Percentiles rank a stretch among this genome's conserved stretches.
phyloP scores from a whole-genome alignment of 2,329 filamentous ascomycete genomes.

The Cladosporium sp. region DNA sequence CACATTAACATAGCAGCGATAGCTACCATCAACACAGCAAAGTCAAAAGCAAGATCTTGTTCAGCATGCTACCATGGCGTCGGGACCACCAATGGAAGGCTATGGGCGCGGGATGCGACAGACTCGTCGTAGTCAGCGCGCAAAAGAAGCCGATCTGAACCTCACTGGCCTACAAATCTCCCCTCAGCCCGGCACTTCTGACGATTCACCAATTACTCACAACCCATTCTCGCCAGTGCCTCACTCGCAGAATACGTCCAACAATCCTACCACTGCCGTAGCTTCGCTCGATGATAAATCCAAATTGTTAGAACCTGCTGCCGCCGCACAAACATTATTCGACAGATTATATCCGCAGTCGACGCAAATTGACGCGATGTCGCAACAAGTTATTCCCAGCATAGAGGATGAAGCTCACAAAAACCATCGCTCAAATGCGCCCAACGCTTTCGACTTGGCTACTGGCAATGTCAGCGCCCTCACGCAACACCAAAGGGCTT shows the following conservation, averaged over 20 bases:
- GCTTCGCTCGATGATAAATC: background rate
- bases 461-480: background rate
- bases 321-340: background rate
- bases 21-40: background rate
- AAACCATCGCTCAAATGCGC: background rate
- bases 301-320: background rate
- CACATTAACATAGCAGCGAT: background rate
- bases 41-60: background rate
- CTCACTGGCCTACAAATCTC: background rate
- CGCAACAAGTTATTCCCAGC: background rate
- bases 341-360: background rate
- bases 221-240: background rate
- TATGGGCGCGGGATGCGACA: conserved; percentile 5
- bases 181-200: background rate
- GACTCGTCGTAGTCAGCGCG: conserved; percentile 1
- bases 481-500: background rate
- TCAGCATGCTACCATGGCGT: conserved; percentile 9
- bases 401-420: background rate
- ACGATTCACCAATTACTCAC: background rate
- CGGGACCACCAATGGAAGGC: background rate
- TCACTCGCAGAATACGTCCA: too few relatives aligned
- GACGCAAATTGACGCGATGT: background rate
- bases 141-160: background rate
- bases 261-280: background rate
- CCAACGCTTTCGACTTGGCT: background rate